Evolutionary conservation across 257 asterid genomes (phyloP), one percentile per base, ranked within the genome.

Genomic region (Thymus mandschuricus): DNA sequence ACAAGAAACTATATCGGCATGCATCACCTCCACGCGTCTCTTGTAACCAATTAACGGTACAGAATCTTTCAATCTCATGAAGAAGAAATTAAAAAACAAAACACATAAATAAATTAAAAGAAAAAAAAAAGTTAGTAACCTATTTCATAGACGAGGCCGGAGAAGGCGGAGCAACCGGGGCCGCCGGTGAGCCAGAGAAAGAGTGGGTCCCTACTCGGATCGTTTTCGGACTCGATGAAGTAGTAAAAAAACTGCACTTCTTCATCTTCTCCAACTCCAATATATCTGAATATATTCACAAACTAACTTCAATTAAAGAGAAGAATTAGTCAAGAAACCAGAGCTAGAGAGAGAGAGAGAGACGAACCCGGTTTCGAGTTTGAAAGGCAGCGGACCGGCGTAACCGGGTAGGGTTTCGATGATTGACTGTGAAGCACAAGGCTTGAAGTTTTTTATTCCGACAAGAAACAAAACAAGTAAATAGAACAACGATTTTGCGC

Each of bases 111-210:
- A 21, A 21, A 21, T 21, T 21, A 21, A 21, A 21, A 21, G 21
- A 52, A 0, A 0, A 4, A 34, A 8, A 30, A 10, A 1, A 11
- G 4, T 8, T 1, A n/a, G 21, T 6, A 31, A 56, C 62, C 62
- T 3, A 57, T 57, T 55, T 81, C 86, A 29, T 63, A 86, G 27
- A 70, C 64, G 6, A 88, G 76, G 10, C 80, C 85, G 6, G 84
- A 77, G 3, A 90, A 72, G 28, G 71, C 96, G 0, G 96, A 83
- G 77, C 97, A 90, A 61, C 97, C 92, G 0, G 96, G 96, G 1
- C 91, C 97, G 33, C 97, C 97, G 0, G 75, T 76, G 71, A 86
- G 72, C 93, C 96, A 88, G 38, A 90, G 60, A 38, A 88, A 3
- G 2, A 90, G 77, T 13, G 97, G 97, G 21, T 86, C 96, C 1